phyloP scores from a whole-genome alignment of 768 basidiomycete genomes.

The Leccinum olivaceopallidum region DNA sequence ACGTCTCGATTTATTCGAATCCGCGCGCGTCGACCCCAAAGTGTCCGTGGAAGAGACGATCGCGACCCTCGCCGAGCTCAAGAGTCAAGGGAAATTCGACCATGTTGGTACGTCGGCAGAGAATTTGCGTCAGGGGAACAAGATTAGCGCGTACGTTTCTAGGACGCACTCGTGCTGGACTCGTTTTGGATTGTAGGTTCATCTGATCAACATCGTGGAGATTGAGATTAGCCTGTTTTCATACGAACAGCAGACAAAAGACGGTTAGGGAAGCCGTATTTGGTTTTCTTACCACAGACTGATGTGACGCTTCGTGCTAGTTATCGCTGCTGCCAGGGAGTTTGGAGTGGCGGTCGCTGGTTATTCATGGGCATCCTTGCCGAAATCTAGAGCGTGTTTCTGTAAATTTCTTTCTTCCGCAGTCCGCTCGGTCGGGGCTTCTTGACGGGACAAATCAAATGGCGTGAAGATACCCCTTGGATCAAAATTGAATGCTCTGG shows the following conservation, averaged over 20 bases:
- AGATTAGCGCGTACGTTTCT: constrained; percentile 8
- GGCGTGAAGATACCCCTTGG: too few relatives aligned
- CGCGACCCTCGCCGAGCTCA: constrained; percentile 41
- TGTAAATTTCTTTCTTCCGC: too few relatives aligned
- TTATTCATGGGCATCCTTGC: too few relatives aligned
- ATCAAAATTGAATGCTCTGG: too few relatives aligned
- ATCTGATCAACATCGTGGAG: too few relatives aligned
- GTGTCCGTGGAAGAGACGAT: constrained; percentile 20
- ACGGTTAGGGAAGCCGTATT: constrained; percentile 25
- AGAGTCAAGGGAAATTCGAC: constrained; percentile 32
- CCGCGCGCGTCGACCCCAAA: too few relatives aligned
- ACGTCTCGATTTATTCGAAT: too few relatives aligned
- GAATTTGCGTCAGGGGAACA: constrained; percentile 44
- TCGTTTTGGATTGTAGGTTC: not conserved
- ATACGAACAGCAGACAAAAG: constrained; percentile 51
- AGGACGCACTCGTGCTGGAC: not conserved
- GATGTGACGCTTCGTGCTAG: not conserved
- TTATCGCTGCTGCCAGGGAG: too few relatives aligned
- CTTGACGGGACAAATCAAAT: too few relatives aligned
- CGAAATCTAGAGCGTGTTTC: too few relatives aligned
- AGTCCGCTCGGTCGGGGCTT: too few relatives aligned
- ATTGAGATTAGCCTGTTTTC: constrained; percentile 51
- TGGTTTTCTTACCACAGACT: not conserved
- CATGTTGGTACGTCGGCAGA: constrained; percentile 47
- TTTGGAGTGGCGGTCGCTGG: too few relatives aligned